Evolutionary conservation across 1,139 yeast species (phyloP).

Genomic region (Pichia terricola): DNA sequence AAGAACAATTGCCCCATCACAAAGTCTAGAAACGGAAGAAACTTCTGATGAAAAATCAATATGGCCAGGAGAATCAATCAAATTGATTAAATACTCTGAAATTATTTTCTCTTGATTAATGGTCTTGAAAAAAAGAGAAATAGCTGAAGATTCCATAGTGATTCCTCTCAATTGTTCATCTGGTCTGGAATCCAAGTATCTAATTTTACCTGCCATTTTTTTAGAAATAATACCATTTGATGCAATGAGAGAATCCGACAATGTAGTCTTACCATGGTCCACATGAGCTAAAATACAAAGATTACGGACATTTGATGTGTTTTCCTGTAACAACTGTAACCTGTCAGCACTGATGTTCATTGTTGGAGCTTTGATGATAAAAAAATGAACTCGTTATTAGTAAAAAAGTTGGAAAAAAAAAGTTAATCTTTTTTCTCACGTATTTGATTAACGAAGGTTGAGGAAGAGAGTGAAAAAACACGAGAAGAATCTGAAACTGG

Average conservation of each 20-base stretch:
- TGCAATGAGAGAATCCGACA: constrained; percentile 86
- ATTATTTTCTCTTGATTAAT: constrained; percentile 38
- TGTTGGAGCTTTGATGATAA: neutral
- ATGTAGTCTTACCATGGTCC: constrained; percentile 95
- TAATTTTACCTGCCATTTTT: constrained; percentile 87
- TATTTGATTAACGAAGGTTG: constrained; percentile 6
- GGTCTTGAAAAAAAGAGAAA: constrained; percentile 72
- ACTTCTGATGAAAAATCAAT: constrained; percentile 96
- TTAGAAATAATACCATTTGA: constrained; percentile 95
- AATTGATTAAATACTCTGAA: constrained; percentile 75
- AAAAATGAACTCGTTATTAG: neutral
- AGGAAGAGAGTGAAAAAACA: constrained; percentile 7
- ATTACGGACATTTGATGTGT: constrained; percentile 67
- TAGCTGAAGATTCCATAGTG: constrained; percentile 95
- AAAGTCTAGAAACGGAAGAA: constrained; percentile 85
- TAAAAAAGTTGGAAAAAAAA: neutral
- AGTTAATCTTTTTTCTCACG: neutral
- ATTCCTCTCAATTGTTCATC: constrained; percentile 96
- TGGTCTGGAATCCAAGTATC: constrained; percentile 87
- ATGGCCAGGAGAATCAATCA: constrained; percentile 98
- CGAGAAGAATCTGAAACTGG: neutral
- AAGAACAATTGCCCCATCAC: constrained; percentile 93
- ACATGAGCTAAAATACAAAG: constrained; percentile 97
- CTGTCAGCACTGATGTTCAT: constrained; percentile 56
- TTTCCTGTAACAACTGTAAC: constrained; percentile 55